Evolutionary conservation across 805 yeast genomes (phyloP).

Genomic region (Lipomyces spencermartinsiae): DNA sequence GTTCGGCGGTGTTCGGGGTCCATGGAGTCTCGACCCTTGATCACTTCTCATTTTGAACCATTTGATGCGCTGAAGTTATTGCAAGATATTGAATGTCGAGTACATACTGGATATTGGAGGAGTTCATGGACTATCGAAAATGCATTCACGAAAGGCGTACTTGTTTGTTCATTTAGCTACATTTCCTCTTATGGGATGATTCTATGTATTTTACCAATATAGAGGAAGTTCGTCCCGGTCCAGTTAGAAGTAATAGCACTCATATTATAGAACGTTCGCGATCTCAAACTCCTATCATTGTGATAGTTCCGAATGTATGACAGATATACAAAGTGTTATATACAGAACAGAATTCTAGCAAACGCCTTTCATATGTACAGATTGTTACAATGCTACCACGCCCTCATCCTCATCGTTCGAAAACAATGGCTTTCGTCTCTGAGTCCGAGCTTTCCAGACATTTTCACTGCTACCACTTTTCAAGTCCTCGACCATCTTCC

Average conservation of each 20-base stretch:
- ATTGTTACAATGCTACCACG: background rate
- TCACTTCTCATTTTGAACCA: background rate
- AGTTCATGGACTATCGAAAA: background rate
- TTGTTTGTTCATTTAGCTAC: background rate
- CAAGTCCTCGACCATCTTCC: constrained; percentile 60
- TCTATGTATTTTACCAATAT: background rate
- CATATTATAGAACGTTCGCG: no score
- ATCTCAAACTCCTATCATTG: no score
- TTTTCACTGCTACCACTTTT: constrained; percentile 80
- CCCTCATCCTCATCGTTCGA: constrained; percentile 1
- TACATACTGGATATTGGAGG: background rate
- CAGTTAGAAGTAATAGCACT: no score
- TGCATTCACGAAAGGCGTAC: background rate
- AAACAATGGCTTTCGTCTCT: constrained; percentile 22
- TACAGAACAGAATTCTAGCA: background rate
- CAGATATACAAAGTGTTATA: background rate
- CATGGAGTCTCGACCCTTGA: background rate
- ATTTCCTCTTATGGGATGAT: background rate
- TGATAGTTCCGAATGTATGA: no score
- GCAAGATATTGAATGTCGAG: background rate
- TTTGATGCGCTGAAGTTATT: background rate
- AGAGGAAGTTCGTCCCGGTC: no score
- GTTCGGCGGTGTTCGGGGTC: background rate
- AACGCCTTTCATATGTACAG: background rate
- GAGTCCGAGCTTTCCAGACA: constrained; percentile 62